Conservation (phyloP, 768 basidiomycete species). For the Phylloporus arenicola region DNA sequence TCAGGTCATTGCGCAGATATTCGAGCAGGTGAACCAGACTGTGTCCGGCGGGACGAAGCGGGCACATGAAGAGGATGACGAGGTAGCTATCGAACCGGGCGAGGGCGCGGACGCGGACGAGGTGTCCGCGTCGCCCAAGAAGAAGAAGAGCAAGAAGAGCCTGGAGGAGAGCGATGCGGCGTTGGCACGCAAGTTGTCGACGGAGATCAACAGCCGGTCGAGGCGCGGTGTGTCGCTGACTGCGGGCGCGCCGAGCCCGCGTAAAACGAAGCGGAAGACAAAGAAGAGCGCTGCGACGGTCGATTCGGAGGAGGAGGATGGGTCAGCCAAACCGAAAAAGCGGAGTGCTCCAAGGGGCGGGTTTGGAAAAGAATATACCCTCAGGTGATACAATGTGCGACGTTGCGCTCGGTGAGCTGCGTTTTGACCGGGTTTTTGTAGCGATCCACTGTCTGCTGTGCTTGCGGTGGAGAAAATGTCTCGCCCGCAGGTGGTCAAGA, state of each 20-base stretch:
- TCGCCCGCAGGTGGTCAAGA: conserved; percentile 87
- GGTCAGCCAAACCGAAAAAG: conserved; percentile 41
- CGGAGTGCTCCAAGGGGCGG: conserved; percentile 59
- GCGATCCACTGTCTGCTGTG: conserved; percentile 68
- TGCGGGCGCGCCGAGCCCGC: conserved; percentile 35
- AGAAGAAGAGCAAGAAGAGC: conserved; percentile 40
- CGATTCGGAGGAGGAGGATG: conserved; percentile 43
- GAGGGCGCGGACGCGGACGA: conserved; percentile 14
- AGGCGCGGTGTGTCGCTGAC: conserved; percentile 39
- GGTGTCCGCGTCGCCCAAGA: conserved; percentile 35
- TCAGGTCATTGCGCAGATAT: conserved; percentile 59
- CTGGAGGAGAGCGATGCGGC: conserved; percentile 62
- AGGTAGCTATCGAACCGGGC: conserved; percentile 3
- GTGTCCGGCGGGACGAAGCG: conserved; percentile 24
- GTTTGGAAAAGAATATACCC: conserved; percentile 68
- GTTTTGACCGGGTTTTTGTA: conserved; percentile 27
- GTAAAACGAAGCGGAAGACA: conserved; percentile 38
- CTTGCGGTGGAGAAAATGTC: conserved; percentile 66
- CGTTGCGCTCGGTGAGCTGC: conserved; percentile 3
- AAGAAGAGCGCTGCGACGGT: conserved; percentile 52
- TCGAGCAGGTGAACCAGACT: conserved; percentile 48
- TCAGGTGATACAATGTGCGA: conserved; percentile 46
- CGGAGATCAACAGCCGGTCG: conserved; percentile 62
- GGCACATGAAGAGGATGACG: conserved; percentile 13
- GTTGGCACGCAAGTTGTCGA: conserved; percentile 65